phyloP scores from a whole-genome alignment of 306 rosid species.

The Parietaria judaica region DNA sequence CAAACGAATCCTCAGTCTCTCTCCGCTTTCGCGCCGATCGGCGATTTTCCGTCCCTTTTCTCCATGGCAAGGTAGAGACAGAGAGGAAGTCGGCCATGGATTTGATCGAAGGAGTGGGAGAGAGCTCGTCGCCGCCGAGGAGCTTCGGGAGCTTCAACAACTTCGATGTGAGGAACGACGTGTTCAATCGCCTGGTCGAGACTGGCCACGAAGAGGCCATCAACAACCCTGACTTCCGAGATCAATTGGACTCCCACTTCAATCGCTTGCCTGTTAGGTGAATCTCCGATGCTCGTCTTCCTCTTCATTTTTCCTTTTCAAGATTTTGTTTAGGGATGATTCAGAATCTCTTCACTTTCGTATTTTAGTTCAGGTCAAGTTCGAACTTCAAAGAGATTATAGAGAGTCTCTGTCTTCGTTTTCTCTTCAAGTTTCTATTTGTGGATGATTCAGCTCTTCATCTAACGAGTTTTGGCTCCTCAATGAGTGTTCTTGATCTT shows the following conservation, averaged over 20 bases:
- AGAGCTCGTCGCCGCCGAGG: conserved; percentile 91
- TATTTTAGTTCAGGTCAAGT: no score
- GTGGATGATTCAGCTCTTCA: no score
- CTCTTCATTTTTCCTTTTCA: neutral
- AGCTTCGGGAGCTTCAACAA: conserved; percentile 51
- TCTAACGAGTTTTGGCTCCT: no score
- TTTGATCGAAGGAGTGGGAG: conserved; percentile 91
- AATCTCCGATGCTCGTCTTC: neutral
- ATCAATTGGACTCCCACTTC: conserved; percentile 82
- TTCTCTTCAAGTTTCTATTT: neutral
- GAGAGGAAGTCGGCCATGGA: conserved; percentile 39
- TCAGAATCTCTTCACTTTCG: no score
- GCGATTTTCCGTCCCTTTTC: conserved; percentile 8
- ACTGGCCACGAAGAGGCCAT: conserved; percentile 53
- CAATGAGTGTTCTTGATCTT: no score
- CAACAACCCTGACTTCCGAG: conserved; percentile 66
- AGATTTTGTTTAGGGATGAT: no score
- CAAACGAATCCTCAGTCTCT: conserved; percentile 23
- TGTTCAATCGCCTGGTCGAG: conserved; percentile 66
- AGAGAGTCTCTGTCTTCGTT: neutral
- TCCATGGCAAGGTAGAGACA: conserved; percentile 16
- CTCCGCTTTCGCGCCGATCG: conserved; percentile 10
- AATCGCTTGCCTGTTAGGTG: conserved; percentile 93
- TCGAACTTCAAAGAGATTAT: no score
- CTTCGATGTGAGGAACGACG: conserved; percentile 71